phyloP scores from a whole-genome alignment of 495 filamentous ascomycete species.

The Daldinia decipiens region DNA sequence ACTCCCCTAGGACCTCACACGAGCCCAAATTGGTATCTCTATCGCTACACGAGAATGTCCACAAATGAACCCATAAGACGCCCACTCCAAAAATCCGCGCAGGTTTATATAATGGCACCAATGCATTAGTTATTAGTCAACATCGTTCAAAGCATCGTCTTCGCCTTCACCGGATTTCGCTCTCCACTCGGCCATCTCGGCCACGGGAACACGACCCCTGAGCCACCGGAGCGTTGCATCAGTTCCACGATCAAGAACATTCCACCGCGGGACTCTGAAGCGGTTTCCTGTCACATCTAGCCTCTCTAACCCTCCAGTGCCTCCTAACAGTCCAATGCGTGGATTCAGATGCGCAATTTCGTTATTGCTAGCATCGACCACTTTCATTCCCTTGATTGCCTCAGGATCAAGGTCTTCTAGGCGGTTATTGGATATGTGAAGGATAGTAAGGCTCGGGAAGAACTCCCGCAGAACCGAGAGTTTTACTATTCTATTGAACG shows the following conservation, averaged over 20 bases:
- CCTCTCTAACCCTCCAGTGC: constrained; percentile 62
- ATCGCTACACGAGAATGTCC: constrained; percentile 17
- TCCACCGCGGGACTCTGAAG: constrained; percentile 88
- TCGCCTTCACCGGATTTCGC: constrained; percentile 49
- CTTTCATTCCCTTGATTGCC: constrained; percentile 74
- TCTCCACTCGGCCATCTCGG: constrained; percentile 65
- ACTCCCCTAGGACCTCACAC: constrained; percentile 10
- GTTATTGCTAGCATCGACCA: constrained; percentile 84
- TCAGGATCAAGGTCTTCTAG: constrained; percentile 77
- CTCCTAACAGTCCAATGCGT: constrained; percentile 76
- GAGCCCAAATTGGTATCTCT: constrained; percentile 29
- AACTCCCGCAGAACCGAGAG: constrained; percentile 65
- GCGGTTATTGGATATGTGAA: constrained; percentile 81
- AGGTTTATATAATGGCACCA: constrained; percentile 15
- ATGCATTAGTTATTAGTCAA: constrained; percentile 34
- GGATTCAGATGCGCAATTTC: constrained; percentile 81
- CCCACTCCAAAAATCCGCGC: constrained; percentile 8
- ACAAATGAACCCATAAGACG: constrained; percentile 33
- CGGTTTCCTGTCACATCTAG: constrained; percentile 79
- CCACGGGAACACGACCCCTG: constrained; percentile 76
- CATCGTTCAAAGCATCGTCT: constrained; percentile 51
- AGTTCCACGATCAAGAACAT: constrained; percentile 86
- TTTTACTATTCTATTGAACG: constrained; percentile 75
- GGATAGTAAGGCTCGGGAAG: constrained; percentile 73
- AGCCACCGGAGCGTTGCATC: constrained; percentile 87